A percentile compares a stretch with the other conserved stretches of the same genome.
These are phyloP conservation scores for Aureococcus anophagefferens DNA, from an alignment of 108 stramenopile species.

Conservation along the genomic window DNA sequence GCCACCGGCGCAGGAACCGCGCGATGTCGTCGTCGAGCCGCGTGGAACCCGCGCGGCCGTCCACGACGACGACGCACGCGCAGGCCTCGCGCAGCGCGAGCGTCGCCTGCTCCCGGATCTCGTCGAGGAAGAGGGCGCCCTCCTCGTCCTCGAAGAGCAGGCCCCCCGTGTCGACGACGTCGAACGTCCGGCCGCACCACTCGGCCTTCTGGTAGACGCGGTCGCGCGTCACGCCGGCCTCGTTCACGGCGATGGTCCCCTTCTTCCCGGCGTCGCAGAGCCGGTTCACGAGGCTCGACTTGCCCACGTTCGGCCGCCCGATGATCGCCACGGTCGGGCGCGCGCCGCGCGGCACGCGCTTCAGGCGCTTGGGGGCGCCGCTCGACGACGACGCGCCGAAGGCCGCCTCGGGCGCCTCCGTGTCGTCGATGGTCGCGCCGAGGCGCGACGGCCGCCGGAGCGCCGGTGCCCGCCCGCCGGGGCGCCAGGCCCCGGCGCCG, in stretches of 20 bases:
- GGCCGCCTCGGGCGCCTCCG: too few species aligned
- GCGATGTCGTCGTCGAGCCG: conserved; percentile 69
- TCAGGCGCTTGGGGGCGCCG: too few species aligned
- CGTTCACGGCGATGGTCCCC: conserved; percentile 88
- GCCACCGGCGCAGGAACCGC: conserved; percentile 60
- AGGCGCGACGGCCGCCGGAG: too few species aligned
- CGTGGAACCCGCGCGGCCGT: conserved; percentile 73
- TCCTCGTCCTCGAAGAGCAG: conserved; percentile 86
- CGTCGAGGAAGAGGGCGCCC: conserved; percentile 72
- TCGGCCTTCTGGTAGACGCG: conserved; percentile 77
- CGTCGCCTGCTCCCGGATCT: conserved; percentile 85
- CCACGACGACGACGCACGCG: conserved; percentile 80
- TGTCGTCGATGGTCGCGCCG: too few species aligned
- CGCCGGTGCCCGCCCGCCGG: too few species aligned
- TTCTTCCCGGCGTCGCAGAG: conserved; percentile 46
- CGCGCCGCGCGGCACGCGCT: neutral
- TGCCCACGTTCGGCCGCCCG: conserved; percentile 98
- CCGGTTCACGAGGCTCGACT: conserved; percentile 85
- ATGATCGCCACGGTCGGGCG: conserved; percentile 79
- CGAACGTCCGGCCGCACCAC: conserved; percentile 81
- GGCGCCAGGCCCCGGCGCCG: too few species aligned
- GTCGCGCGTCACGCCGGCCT: conserved; percentile 87
- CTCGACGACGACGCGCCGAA: too few species aligned
- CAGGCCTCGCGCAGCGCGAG: conserved; percentile 79
- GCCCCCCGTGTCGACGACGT: conserved; percentile 87